Evolutionary conservation across 306 rosid genomes (phyloP).

Genomic region (Acmispon strigosus): DNA sequence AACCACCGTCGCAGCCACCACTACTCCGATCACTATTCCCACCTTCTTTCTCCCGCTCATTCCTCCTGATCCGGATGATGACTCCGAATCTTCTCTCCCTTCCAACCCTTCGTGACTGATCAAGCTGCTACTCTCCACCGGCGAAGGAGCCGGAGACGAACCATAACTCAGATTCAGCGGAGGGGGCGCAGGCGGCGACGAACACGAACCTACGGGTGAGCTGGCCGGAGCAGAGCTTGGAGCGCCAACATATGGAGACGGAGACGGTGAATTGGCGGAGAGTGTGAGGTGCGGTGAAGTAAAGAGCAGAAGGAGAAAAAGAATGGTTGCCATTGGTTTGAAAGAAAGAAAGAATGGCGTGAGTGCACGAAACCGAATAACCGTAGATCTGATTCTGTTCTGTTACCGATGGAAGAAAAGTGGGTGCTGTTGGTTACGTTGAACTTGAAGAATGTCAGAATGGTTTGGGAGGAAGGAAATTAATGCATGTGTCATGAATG

Average conservation of each 20-base stretch:
- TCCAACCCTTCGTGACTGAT: constrained; percentile 2
- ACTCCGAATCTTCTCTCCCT: not conserved
- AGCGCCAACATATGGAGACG: not conserved
- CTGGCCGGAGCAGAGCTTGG: constrained; percentile 16
- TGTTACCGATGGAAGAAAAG: too few species aligned
- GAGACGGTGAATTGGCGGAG: constrained; percentile 19
- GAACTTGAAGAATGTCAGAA: too few species aligned
- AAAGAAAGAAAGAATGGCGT: not conserved
- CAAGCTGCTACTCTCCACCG: constrained; percentile 1
- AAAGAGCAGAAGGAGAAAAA: constrained; percentile 22
- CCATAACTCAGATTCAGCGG: not conserved
- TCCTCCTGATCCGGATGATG: constrained; percentile 45
- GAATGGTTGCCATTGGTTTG: constrained; percentile 34
- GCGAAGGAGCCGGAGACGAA: constrained; percentile 37
- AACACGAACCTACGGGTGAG: constrained; percentile 3
- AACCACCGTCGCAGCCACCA: constrained; percentile 34
- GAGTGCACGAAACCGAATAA: not conserved
- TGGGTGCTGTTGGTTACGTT: too few species aligned
- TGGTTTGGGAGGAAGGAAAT: too few species aligned
- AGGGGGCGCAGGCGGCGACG: constrained; percentile 33
- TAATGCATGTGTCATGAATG: too few species aligned
- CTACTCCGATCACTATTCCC: constrained; percentile 59
- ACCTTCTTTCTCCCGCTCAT: constrained; percentile 62
- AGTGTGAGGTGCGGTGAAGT: constrained; percentile 14
- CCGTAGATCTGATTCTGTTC: not conserved